Evolutionary conservation across 345 rosid species (phyloP), one percentile per base, ranked within the genome.

Genomic region (Eucalyptus globulus): DNA sequence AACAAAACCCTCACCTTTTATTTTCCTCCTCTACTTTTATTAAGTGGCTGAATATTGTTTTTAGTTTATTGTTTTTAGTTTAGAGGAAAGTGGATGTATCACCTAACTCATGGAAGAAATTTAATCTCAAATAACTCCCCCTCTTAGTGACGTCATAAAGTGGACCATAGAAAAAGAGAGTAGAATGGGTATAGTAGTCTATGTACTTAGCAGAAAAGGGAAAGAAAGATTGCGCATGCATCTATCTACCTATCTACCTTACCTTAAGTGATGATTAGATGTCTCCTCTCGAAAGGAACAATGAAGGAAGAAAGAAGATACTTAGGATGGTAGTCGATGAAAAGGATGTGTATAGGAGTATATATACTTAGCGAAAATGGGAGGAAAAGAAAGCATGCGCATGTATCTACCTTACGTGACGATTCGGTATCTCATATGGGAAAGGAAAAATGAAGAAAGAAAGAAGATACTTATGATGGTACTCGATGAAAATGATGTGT

Each of bases 401-500:
- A 65, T 65, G 40, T 17, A n/a, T n/a, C 76, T 14, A n/a, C 40
- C 21, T 65, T 15, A 15, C 10, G 11, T 8, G 37, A n/a, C 0
- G 22, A 65, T n/a, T 65, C 11, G 6, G 29, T 26, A 24, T 24
- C 29, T 56, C 14, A 0, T 56, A 9, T 1, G 3, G 0, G 3
- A 56, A 56, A 56, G 1, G 29, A 56, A 56, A 56, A 56, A 24
- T 24, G 62, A 56, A 56, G 62, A 56, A 56, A 56, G 62, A 56
- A 56, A 56, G 3, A 56, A 56, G 13, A 56, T 24, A 26, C 2
- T 56, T 24, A 9, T 2, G 14, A 24, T 56, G 62, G 14, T 56
- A 56, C 29, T 24, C 3, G 0, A 56, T 24, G 62, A 53, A 53
- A 53, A 53, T 0, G 26, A 53, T 53, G 58, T 53, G 58, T 53